Evolutionary conservation across 129 eudicot genomes (phyloP).

Genomic region (Artemisia argyi): DNA sequence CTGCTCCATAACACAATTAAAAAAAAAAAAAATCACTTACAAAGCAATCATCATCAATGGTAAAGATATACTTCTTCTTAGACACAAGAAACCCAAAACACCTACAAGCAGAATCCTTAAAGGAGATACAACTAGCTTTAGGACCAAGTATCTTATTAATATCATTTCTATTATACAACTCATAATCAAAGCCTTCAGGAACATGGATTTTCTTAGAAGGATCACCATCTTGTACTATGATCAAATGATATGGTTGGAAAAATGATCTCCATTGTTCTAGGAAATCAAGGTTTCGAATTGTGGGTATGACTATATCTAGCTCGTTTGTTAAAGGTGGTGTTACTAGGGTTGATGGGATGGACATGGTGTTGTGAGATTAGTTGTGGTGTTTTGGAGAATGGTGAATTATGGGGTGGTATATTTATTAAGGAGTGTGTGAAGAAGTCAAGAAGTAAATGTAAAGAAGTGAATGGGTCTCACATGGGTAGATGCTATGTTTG

Average conservation of each 20-base stretch:
- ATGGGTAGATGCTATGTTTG: background rate
- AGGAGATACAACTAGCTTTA: slow-evolving; percentile 69
- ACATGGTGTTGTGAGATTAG: slow-evolving; percentile 20
- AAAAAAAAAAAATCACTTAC: slow-evolving; percentile 35
- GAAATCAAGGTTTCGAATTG: slow-evolving; percentile 74
- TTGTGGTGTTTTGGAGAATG: background rate
- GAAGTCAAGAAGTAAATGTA: background rate
- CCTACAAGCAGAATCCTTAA: slow-evolving; percentile 84
- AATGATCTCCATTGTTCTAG: slow-evolving; percentile 75
- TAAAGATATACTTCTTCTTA: slow-evolving; percentile 72
- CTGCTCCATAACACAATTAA: too few relatives aligned
- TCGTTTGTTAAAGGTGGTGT: slow-evolving; percentile 50
- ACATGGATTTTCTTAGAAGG: slow-evolving; percentile 54
- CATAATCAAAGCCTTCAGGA: slow-evolving; percentile 76
- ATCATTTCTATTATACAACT: slow-evolving; percentile 69
- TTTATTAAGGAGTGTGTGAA: too few relatives aligned
- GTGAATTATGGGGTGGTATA: slow-evolving; percentile 1
- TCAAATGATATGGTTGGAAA: slow-evolving; percentile 66
- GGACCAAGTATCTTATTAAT: slow-evolving; percentile 71
- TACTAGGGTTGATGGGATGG: slow-evolving; percentile 32
- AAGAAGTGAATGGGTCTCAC: too few relatives aligned
- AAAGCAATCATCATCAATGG: slow-evolving; percentile 86
- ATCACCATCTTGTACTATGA: slow-evolving; percentile 82
- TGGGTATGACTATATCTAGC: slow-evolving; percentile 72
- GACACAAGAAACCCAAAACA: slow-evolving; percentile 76